Base-by-base conservation (phyloP, 768 basidiomycete genomes). In the Tricholoma hemisulphureum region DNA sequence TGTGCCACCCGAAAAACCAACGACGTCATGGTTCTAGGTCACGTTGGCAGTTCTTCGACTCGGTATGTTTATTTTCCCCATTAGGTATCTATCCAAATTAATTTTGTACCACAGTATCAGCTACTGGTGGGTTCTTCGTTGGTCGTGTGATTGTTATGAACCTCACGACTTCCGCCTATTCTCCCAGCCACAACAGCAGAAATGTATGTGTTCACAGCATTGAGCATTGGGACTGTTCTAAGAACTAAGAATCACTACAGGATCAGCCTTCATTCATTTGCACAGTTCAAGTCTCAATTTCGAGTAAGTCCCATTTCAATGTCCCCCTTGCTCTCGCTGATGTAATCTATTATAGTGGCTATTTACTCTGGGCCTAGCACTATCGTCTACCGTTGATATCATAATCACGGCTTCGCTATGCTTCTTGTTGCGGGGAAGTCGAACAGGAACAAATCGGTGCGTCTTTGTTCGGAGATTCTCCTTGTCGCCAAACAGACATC, bases 361-460 rank as follows among this genome's bases (percentile, higher is more conserved):
- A 21, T 82, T 83, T 59, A 83, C 82, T 6, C 72, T 78, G 13
- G 83, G 83, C 3, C 71, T 84, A 7, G 76, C 79, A 1, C 69
- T 83, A 32, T 83, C 82, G 1, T 76, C 79, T 1, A 65, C 69
- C 6, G 75, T 82, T 2, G 83, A 84, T 57, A 66, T 84, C 32
- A 34, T 83, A n/a, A 76, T 84, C 52, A 79, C 82, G 0, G 71
- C 63, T 0, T 76, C 75, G 9, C 68, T 83, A 31, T 80, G 77
- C 31, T 61, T 74, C 51, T 72, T 81, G 11, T 67, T 84, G 5
- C 76, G 72, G 37, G 63, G 60, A 6, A 79, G 73, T 21, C 71
- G 73, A 41, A 74, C 71, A 14, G 71, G 72, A 0, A 70, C 74
- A 2, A 74, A 73, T 8, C 74, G 71, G 82, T 76, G 60, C 58